Percentiles rank a stretch among this genome's conserved stretches.
Conservation (phyloP, 306 rosid species). For the Argentina anserina region DNA sequence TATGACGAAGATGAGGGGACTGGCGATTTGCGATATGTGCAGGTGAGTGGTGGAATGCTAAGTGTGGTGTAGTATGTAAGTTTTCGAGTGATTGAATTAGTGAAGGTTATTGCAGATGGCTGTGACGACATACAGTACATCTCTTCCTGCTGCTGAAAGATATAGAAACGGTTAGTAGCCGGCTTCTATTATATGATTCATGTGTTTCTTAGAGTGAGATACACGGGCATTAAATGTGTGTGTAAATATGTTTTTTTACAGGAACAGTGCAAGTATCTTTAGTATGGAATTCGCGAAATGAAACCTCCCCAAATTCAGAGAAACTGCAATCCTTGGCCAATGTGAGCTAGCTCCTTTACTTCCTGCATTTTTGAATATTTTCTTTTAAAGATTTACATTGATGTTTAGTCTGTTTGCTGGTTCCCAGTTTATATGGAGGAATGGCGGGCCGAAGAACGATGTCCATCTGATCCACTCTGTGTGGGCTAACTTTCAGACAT, state of each 20-base stretch:
- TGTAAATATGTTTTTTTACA: conserved; percentile 33
- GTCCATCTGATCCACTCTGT: conserved; percentile 82
- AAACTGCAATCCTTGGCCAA: conserved; percentile 70
- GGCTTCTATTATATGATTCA: conserved; percentile 6
- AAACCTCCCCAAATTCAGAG: conserved; percentile 54
- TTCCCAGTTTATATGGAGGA: conserved; percentile 81
- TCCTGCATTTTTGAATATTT: background rate
- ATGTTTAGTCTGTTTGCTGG: background rate
- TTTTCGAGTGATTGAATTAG: background rate
- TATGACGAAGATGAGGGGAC: conserved; percentile 84
- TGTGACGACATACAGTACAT: conserved; percentile 78
- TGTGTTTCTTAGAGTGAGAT: conserved; percentile 5
- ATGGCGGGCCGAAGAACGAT: conserved; percentile 70
- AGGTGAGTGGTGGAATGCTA: conserved; percentile 30
- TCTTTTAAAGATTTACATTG: background rate
- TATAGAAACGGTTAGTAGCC: conserved; percentile 59
- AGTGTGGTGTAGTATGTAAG: background rate
- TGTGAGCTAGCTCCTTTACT: conserved; percentile 41
- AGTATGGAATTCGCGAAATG: conserved; percentile 94
- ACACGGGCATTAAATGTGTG: background rate
- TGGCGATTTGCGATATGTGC: conserved; percentile 83
- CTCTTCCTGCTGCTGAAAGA: conserved; percentile 78
- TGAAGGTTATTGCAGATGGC: conserved; percentile 72
- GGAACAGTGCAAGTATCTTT: conserved; percentile 89
- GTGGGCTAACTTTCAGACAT: conserved; percentile 97